Evolutionary conservation across 2,329 filamentous ascomycete genomes (phyloP).

Genomic region (Penicillium sp.): DNA sequence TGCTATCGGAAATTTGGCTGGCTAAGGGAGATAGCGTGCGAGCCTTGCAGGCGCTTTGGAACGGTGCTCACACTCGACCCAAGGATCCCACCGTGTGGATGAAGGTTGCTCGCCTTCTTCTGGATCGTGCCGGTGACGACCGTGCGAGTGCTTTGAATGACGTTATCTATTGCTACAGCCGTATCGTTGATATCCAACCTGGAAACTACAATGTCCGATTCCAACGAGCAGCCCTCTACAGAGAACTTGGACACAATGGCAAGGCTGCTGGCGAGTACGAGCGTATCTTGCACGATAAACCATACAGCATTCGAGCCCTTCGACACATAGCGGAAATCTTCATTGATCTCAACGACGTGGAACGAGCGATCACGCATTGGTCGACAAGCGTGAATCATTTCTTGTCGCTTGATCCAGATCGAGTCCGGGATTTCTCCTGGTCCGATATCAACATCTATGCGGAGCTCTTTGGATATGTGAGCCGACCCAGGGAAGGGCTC

Average conservation of each 20-base stretch:
- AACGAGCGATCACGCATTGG: constrained; percentile 54
- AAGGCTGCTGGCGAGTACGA: constrained; percentile 55
- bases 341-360: constrained; percentile 53
- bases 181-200: constrained; percentile 56
- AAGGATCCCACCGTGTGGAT: constrained; percentile 60
- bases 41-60: constrained; percentile 58
- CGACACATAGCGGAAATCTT: constrained; percentile 60
- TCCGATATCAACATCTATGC: constrained; percentile 82
- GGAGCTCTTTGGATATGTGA: constrained; percentile 71
- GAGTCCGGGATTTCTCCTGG: constrained; percentile 63
- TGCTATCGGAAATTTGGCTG: constrained; percentile 61
- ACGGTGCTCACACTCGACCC: constrained; percentile 59
- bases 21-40: constrained; percentile 59
- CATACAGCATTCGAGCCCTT: constrained; percentile 57
- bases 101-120: constrained; percentile 57
- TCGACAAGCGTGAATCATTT: constrained; percentile 55
- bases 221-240: constrained; percentile 58
- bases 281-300: constrained; percentile 55
- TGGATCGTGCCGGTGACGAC: constrained; percentile 51
- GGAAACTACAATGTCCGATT: constrained; percentile 56
- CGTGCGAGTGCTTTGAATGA: constrained; percentile 47
- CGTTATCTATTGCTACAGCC: constrained; percentile 56
- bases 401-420: constrained; percentile 44
- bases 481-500: constrained; percentile 67
- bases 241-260: constrained; percentile 50